These are phyloP conservation scores for Trichocladium uniseriatum DNA, from an alignment of 495 filamentous ascomycete genomes.

Conservation along the genomic window DNA sequence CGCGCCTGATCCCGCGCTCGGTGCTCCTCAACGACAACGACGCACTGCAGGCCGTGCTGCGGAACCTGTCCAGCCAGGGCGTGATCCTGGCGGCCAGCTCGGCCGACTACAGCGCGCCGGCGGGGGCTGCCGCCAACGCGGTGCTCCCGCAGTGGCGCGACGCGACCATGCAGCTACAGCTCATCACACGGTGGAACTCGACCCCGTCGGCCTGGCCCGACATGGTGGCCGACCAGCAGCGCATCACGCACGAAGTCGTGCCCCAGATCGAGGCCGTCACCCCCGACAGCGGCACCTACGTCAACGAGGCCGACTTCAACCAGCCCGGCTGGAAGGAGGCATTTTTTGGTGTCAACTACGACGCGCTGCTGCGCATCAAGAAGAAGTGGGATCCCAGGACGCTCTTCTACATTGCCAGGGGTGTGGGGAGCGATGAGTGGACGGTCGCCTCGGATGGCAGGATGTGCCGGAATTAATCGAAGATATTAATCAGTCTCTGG, in stretches of 20 bases:
- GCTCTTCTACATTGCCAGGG: conserved; percentile 29
- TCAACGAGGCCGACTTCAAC: conserved; percentile 41
- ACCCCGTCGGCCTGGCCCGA: background rate
- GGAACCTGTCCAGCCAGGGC: no score
- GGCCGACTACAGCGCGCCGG: no score
- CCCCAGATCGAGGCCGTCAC: conserved; percentile 32
- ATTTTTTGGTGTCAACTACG: conserved; percentile 39
- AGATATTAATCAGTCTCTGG: no score
- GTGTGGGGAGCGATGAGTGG: no score
- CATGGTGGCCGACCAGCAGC: conserved; percentile 1
- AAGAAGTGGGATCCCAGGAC: conserved; percentile 38
- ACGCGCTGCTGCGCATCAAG: conserved; percentile 37
- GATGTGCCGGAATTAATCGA: background rate
- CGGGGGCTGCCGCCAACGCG: conserved; percentile 37
- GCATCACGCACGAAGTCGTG: conserved; percentile 42
- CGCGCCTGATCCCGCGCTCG: no score
- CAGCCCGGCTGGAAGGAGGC: conserved; percentile 24
- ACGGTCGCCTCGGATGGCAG: background rate
- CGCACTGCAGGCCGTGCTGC: no score
- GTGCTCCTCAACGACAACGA: no score
- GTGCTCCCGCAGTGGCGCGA: conserved; percentile 3
- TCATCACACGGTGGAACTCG: background rate
- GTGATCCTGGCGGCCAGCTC: no score
- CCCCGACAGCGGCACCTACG: conserved; percentile 30
- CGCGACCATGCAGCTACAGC: background rate